Conservation (phyloP, 2,329 filamentous ascomycete genomes). For the Monosporascus sp. region DNA sequence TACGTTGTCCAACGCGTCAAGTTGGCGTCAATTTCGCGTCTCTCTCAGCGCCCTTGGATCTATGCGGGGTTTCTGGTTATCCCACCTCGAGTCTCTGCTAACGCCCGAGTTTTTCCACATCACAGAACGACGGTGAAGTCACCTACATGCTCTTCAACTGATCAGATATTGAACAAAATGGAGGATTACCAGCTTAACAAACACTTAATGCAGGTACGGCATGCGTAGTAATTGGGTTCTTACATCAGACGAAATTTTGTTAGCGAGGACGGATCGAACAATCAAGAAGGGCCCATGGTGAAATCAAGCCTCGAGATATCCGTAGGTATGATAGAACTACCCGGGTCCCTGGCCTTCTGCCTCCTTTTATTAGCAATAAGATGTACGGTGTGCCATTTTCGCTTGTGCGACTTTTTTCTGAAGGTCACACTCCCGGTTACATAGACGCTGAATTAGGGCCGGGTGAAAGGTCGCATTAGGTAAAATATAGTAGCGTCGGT, state of each 20-base stretch:
- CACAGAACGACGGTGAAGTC: not conserved
- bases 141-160: too few relatives aligned
- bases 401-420: not conserved
- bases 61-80: not conserved
- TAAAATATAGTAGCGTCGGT: not conserved
- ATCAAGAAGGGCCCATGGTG: not conserved
- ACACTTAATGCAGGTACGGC: not conserved
- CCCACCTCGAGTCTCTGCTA: not conserved
- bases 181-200: not conserved
- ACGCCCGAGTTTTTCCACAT: not conserved
- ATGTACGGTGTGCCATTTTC: not conserved
- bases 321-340: too few relatives aligned
- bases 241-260: not conserved
- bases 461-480: not conserved
- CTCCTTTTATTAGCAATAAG: not conserved
- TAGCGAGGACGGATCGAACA: not conserved
- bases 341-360: not conserved
- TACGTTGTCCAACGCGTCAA: not conserved
- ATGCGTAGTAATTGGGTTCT: not conserved
- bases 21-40: constrained; percentile 1
- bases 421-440: not conserved
- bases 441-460: not conserved
- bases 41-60: not conserved
- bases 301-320: too few relatives aligned
- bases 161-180: too few relatives aligned